Base-by-base conservation (phyloP, 139 green algal species). In the Closterium sp. region DNA sequence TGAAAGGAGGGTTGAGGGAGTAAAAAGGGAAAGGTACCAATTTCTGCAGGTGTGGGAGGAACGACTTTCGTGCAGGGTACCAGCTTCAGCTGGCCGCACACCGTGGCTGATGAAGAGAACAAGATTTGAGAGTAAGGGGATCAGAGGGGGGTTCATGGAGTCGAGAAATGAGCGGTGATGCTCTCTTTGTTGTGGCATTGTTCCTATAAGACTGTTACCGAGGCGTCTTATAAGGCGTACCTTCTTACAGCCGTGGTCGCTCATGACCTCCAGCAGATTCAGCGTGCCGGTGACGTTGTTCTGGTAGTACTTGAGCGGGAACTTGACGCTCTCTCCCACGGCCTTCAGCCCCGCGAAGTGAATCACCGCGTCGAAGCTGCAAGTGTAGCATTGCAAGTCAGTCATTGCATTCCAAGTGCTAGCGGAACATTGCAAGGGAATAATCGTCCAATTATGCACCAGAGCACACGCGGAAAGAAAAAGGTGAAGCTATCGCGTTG, bases 311-410 rank as follows among this genome's bases (percentile, higher is more conserved):
- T 96, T 94, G 88, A 99, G 95, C 0, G 98, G 98, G 92, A 97
- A 96, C 50, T 97, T 92, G 84, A 99, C 97, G 29, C 92, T 97
- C 95, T 99, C 98, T 0, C 97, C 97, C 2, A 99, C 98, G 11
- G 98, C 98, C 95, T 99, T 99, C 91, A 97, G 97, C 21, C 97
- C 98, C 85, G 98, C 98, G 96, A 99, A 99, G 94, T 99, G 98
- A 87, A 99, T 98, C 5, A 98, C 96, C 24, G 97, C 97, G 94
- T 98, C 96, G 94, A 98, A 91, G 24, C 85, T 94, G 34, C 91
- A 32, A 70, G 17, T 24, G 85, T 87, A 34, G 21, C n/a, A 87
- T 30, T 87, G 28, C n/a, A 28, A 87, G n/a, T 5, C 4, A 31
- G n/a, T 87, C n/a, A 31, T 38, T 38, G 32, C 32, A 38, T 38